Evolutionary conservation across 2,329 filamentous ascomycete genomes (phyloP), one percentile per base, ranked within the genome.

Genomic region (Hypoxylon sp.): DNA sequence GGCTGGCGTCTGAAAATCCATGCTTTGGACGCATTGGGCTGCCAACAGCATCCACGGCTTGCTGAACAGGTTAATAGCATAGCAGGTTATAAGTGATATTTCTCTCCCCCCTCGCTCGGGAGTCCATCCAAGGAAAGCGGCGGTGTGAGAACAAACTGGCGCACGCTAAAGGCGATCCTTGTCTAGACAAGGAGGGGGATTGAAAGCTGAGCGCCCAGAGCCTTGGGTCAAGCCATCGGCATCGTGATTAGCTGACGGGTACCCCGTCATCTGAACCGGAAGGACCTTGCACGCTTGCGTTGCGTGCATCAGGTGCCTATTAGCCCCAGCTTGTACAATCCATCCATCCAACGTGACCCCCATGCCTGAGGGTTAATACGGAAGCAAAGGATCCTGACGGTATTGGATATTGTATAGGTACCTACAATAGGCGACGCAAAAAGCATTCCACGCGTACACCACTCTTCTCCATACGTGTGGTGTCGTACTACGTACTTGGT

Each of bases 281-380:
- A 70, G 69, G 71, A 69, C 64, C 64, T 72, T 63, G 71, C 70
- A 72, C 72, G 63, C 71, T 70, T 71, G 70, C 65, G 70, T 73
- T 74, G 71, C 70, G 72, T 74, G 73, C 73, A 72, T 74, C 70
- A 72, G 72, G 67, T 65, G 69, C 70, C 59, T 68, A 68, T 66
- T 73, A 73, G 63, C 67, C 70, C 65, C 64, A 72, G 70, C 68
- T 68, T 69, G 70, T 71, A 69, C 62, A 67, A 69, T 72, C 64
- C 64, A 68, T 68, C 68, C 69, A 70, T 65, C 67, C 64, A 69
- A 69, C 67, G 67, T 69, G 67, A 67, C 67, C 67, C 67, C 64
- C 64, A 63, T 67, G 61, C 51, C 40, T 54, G 61, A 61, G 61
- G 61, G 56, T 53, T 64, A 61, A 67, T 55, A 56, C 61, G 65